phyloP scores from a whole-genome alignment of 805 yeast species.

The Ogataea populi-albae region DNA sequence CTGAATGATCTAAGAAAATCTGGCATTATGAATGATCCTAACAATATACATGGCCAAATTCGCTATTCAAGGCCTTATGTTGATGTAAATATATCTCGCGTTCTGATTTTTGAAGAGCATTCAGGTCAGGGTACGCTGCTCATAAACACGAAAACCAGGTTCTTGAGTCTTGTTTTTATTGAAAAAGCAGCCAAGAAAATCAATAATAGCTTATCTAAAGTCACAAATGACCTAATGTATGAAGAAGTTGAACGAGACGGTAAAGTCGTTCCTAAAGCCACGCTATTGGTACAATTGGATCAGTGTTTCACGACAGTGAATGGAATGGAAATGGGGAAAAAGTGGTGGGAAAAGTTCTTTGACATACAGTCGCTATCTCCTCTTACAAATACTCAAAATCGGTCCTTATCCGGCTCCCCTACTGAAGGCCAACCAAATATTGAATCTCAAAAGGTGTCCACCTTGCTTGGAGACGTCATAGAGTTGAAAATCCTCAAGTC shows the following conservation, averaged over 20 bases:
- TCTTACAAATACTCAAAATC: too few relatives aligned
- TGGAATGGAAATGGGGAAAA: slow-evolving; percentile 26
- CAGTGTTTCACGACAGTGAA: slow-evolving; percentile 25
- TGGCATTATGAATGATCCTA: slow-evolving; percentile 30
- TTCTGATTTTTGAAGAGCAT: slow-evolving; percentile 41
- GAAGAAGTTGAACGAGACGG: slow-evolving; percentile 17
- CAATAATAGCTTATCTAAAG: slow-evolving; percentile 15
- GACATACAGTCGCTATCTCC: slow-evolving; percentile 1
- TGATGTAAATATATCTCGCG: slow-evolving; percentile 35
- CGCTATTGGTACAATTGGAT: slow-evolving; percentile 19
- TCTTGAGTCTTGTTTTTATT: slow-evolving; percentile 19
- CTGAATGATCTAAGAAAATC: slow-evolving; percentile 43
- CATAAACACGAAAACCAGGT: slow-evolving; percentile 32
- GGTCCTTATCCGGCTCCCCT: too few relatives aligned
- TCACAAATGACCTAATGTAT: slow-evolving; percentile 27
- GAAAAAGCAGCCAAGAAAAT: slow-evolving; percentile 29
- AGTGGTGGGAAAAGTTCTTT: slow-evolving; percentile 27
- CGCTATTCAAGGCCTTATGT: slow-evolving; percentile 46
- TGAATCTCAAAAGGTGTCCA: slow-evolving; percentile 2
- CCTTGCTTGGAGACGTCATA: slow-evolving; percentile 36
- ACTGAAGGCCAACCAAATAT: too few relatives aligned
- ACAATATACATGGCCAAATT: slow-evolving; percentile 17
- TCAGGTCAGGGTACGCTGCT: slow-evolving; percentile 30
- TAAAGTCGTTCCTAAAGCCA: slow-evolving; percentile 15
- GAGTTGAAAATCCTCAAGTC: slow-evolving; percentile 42